Evolutionary conservation across 108 stramenopile species (phyloP).

Genomic region (Skeletonema tropicum): DNA sequence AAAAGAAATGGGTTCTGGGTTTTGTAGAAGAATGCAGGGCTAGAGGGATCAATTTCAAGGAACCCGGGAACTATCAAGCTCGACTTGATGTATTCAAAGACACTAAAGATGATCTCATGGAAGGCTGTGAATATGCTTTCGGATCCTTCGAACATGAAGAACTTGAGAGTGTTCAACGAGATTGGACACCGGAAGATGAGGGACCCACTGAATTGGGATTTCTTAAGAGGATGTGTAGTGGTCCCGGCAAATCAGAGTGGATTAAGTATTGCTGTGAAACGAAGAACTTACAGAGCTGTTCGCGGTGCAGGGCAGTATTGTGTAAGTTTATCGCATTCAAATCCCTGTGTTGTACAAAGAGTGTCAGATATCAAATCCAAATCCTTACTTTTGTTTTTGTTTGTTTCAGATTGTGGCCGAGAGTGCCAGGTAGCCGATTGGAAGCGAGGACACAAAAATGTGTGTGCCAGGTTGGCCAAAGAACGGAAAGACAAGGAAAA

Average conservation of each 20-base stretch:
- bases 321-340: background rate
- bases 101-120: slow-evolving; percentile 1
- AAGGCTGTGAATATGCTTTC: background rate
- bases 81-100: slow-evolving; percentile 2
- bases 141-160: background rate
- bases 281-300: background rate
- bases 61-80: background rate
- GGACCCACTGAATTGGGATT: background rate
- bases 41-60: background rate
- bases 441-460: background rate
- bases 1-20: background rate
- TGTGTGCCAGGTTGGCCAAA: background rate
- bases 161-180: background rate
- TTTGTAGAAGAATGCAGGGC: background rate
- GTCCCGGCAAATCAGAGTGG: background rate
- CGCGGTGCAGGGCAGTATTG: slow-evolving; percentile 1
- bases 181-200: background rate
- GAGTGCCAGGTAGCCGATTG: slow-evolving; percentile 2
- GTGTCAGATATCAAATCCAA: background rate
- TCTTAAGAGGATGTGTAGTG: background rate
- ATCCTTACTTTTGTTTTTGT: background rate
- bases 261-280: background rate
- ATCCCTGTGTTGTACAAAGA: background rate
- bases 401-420: background rate
- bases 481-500: slow-evolving; percentile 3